Evolutionary conservation across 768 basidiomycete species (phyloP).

Genomic region (Tulasnella sp.): DNA sequence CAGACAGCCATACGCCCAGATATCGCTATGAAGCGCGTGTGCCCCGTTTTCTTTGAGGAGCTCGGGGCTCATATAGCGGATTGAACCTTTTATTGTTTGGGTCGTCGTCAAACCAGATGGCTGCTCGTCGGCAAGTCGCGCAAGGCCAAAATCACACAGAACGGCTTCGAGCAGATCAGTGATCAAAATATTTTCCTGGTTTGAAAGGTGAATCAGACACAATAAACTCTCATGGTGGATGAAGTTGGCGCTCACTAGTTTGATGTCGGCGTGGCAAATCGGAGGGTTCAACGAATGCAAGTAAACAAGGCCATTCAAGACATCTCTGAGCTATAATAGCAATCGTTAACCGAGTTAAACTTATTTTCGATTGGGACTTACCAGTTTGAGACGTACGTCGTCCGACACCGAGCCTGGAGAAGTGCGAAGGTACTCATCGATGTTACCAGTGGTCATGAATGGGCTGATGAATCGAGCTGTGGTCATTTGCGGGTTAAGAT

Average conservation of each 20-base stretch:
- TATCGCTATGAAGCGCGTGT: neutral
- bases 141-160: conserved; percentile 23
- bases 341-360: no score
- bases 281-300: neutral
- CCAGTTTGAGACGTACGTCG: neutral
- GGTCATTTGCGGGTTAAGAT: neutral
- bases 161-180: neutral
- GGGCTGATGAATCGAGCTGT: neutral
- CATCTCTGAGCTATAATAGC: neutral
- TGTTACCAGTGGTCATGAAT: neutral
- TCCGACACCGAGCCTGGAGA: neutral
- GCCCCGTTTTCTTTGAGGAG: neutral
- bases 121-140: neutral
- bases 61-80: conserved; percentile 12
- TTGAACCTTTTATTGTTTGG: conserved; percentile 1
- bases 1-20: conserved; percentile 15
- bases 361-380: neutral
- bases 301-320: neutral
- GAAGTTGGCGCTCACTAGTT: neutral
- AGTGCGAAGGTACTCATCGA: neutral
- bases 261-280: neutral
- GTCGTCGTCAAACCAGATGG: conserved; percentile 13
- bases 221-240: neutral
- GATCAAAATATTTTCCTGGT: conserved; percentile 1
- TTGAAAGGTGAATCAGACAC: neutral